Evolutionary conservation across 805 yeast genomes (phyloP).

Genomic region (Naumovozyma castellii): DNA sequence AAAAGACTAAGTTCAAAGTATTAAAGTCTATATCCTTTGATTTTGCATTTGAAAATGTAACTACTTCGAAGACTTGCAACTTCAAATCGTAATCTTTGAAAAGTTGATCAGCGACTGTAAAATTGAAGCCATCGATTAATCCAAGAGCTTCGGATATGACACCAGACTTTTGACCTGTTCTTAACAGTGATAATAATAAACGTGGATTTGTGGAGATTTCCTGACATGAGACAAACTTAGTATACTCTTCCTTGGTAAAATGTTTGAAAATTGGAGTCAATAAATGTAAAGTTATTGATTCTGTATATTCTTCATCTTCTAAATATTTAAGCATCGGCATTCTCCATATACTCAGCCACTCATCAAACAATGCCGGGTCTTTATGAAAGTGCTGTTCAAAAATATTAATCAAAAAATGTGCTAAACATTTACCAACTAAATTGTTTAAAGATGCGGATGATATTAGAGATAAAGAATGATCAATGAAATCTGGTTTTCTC

Average conservation of each 20-base stretch:
- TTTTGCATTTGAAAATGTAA: conserved; percentile 52
- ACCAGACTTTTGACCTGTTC: conserved; percentile 54
- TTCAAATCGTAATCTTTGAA: conserved; percentile 33
- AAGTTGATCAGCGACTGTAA: neutral
- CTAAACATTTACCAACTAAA: conserved; percentile 51
- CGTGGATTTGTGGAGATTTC: conserved; percentile 16
- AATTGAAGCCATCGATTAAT: neutral
- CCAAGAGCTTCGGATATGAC: neutral
- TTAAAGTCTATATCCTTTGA: conserved; percentile 45
- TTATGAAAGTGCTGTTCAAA: conserved; percentile 26
- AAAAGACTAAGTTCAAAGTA: conserved; percentile 37
- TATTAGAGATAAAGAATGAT: conserved; percentile 41
- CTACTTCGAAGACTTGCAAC: conserved; percentile 48
- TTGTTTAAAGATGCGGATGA: conserved; percentile 48
- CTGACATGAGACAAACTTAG: conserved; percentile 23
- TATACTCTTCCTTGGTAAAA: conserved; percentile 37
- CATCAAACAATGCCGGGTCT: conserved; percentile 2
- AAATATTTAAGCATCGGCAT: conserved; percentile 31
- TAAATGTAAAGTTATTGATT: conserved; percentile 48
- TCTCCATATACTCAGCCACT: conserved; percentile 50
- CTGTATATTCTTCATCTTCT: conserved; percentile 26
- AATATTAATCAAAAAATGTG: conserved; percentile 31
- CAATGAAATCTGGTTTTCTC: conserved; percentile 38
- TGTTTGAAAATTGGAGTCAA: conserved; percentile 52
- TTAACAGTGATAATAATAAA: conserved; percentile 44